A percentile compares a stretch with the other conserved stretches of the same genome.
phyloP scores from a whole-genome alignment of 1,284 basidiomycete species.

The Pseudozyma tsukubaensis region DNA sequence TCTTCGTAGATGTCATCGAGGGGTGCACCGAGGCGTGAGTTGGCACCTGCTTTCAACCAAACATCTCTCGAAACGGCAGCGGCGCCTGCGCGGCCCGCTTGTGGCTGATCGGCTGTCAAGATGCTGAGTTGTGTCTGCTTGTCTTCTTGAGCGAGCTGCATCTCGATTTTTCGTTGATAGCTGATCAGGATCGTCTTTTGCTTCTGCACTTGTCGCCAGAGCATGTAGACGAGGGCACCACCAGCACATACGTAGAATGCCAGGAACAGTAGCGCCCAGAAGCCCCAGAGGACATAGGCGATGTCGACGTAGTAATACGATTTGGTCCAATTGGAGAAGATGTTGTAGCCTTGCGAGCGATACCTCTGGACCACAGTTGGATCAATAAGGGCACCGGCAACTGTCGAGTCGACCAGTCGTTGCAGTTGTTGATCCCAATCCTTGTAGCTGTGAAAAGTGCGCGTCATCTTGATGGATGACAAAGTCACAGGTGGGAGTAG shows the following conservation, averaged over 20 bases:
- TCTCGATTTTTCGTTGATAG: conserved; percentile 33
- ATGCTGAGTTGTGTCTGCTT: conserved; percentile 21
- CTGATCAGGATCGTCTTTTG: conserved; percentile 39
- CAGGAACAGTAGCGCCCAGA: conserved; percentile 55
- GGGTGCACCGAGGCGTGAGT: conserved; percentile 14
- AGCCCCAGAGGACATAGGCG: conserved; percentile 46
- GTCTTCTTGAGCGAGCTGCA: conserved; percentile 26
- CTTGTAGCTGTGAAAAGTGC: conserved; percentile 28
- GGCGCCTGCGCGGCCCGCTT: background rate
- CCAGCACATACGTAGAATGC: conserved; percentile 60
- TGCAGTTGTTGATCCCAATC: conserved; percentile 16
- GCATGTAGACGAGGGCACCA: conserved; percentile 47
- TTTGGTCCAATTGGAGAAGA: conserved; percentile 35
- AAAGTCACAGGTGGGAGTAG: conserved; percentile 35
- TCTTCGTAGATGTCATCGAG: conserved; percentile 37
- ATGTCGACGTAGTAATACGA: conserved; percentile 48
- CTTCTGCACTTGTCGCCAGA: conserved; percentile 39
- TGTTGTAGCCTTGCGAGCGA: conserved; percentile 21
- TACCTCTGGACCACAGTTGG: conserved; percentile 6
- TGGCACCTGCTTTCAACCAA: conserved; percentile 1
- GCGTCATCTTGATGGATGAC: conserved; percentile 16
- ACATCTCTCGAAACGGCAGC: background rate
- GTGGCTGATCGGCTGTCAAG: conserved; percentile 14
- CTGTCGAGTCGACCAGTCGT: conserved; percentile 7
- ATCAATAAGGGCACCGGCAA: conserved; percentile 9